Evolutionary conservation across 75 land plant species (phyloP).

Genomic region (Sequoia sempervirens): DNA sequence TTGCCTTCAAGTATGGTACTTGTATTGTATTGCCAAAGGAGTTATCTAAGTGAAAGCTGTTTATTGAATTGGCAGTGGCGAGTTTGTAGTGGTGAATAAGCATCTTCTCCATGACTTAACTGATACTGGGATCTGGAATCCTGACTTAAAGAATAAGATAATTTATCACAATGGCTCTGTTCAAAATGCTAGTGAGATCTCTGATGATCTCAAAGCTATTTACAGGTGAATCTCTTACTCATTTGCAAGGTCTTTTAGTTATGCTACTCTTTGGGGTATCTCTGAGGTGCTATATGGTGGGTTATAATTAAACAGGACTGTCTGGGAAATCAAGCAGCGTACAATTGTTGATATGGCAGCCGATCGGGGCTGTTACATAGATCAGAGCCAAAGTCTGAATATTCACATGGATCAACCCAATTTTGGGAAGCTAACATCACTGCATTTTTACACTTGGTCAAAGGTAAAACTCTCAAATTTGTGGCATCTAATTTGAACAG

Average conservation of each 20-base stretch:
- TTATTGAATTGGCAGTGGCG: slow-evolving; percentile 57
- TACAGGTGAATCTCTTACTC: slow-evolving; percentile 43
- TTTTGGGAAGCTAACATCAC: slow-evolving; percentile 79
- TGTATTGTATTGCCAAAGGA: background rate
- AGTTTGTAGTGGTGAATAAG: slow-evolving; percentile 98
- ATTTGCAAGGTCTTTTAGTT: background rate
- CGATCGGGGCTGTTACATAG: slow-evolving; percentile 88
- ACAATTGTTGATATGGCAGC: slow-evolving; percentile 92
- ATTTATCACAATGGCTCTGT: slow-evolving; percentile 85
- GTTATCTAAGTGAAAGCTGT: slow-evolving; percentile 2
- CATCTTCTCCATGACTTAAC: slow-evolving; percentile 94
- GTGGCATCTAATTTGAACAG: background rate
- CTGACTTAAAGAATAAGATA: slow-evolving; percentile 72
- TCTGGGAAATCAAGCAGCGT: slow-evolving; percentile 96
- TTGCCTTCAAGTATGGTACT: background rate
- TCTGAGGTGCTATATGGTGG: background rate
- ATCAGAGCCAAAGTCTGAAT: slow-evolving; percentile 93
- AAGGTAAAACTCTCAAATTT: slow-evolving; percentile 33
- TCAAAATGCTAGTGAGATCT: slow-evolving; percentile 56
- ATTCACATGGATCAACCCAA: slow-evolving; percentile 96
- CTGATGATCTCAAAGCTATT: slow-evolving; percentile 64
- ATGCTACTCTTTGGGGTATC: background rate
- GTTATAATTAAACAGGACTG: slow-evolving; percentile 53
- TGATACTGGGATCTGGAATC: slow-evolving; percentile 86
- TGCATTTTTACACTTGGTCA: slow-evolving; percentile 91